Base-by-base conservation (phyloP, 306 rosid genomes). In the Inga leiocalycina region DNA sequence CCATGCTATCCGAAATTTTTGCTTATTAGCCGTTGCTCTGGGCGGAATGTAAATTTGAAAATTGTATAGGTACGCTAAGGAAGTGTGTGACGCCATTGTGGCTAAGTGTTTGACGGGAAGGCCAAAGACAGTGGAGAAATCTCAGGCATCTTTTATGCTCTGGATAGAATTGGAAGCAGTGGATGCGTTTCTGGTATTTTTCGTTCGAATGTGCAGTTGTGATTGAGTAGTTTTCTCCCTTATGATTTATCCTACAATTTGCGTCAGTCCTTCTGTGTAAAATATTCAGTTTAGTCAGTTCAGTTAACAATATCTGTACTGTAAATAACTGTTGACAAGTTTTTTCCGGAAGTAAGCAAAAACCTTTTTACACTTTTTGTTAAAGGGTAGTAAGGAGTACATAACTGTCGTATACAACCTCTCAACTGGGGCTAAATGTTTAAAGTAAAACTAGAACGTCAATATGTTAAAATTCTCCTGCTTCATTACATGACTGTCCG, bases 101-200 rank as follows among this genome's bases (percentile, higher is more conserved):
- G 97, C 97, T 1, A 97, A 97, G 88, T 97, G 99, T 89, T 84
- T 97, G 77, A 92, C 99, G 6, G 99, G 99, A 49, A 88, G 99
- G 90, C 95, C 99, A 0, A 96, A 96, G 92, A 96, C 99, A 3
- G 99, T 96, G 86, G 99, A 96, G 90, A 96, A 96, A 84, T 97
- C 99, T 80, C 99, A 94, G 89, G 93, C 97, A 64, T 90, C 83
- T 17, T 97, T 97, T 81, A 86, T 94, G 97, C 93, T 97, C 14
- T 97, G 99, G 99, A 85, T 97, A 41, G 99, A 97, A 86, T 88
- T 97, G 89, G 99, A 97, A 81, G 99, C 99, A 10, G 98, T 87
- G 68, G 99, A 97, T 75, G 94, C 92, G 56, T 97, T 92, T 83
- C 90, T 97, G 98, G 99, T 97, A 87, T 17, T 43, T 19, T 84